Evolutionary conservation across 2,329 filamentous ascomycete species (phyloP).

Genomic region (Neodidymelliopsis sp.): DNA sequence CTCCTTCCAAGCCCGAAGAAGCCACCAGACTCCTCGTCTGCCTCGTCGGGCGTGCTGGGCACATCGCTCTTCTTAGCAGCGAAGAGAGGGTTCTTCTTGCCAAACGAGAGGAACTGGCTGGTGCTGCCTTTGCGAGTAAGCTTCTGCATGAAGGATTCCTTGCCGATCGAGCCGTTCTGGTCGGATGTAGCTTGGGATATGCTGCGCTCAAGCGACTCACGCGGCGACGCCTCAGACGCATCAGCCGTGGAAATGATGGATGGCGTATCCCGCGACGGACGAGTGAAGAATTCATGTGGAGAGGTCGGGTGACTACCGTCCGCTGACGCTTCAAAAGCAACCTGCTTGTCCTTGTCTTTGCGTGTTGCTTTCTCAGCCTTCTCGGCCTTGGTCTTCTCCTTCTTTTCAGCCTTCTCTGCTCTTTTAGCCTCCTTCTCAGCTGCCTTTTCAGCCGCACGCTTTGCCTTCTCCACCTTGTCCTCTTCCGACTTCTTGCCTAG

Average conservation of each 20-base stretch:
- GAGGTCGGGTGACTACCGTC: constrained; percentile 22
- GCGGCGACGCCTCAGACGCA: constrained; percentile 45
- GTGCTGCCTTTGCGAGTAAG: constrained; percentile 57
- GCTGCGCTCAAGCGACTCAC: constrained; percentile 51
- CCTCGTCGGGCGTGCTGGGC: constrained; percentile 48
- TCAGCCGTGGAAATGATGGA: constrained; percentile 53
- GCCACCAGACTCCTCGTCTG: constrained; percentile 46
- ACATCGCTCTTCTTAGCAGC: constrained; percentile 41
- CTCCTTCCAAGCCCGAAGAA: constrained; percentile 35
- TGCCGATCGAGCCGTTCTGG: constrained; percentile 45
- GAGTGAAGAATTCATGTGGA: constrained; percentile 41
- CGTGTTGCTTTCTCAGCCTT: constrained; percentile 43
- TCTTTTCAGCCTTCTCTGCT: constrained; percentile 45
- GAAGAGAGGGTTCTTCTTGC: constrained; percentile 48
- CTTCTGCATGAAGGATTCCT: constrained; percentile 59
- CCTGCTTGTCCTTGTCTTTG: constrained; percentile 45
- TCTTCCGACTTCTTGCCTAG: constrained; percentile 43
- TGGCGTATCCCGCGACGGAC: constrained; percentile 53
- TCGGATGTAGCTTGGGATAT: constrained; percentile 49
- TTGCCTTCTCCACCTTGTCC: constrained; percentile 44
- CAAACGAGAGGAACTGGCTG: constrained; percentile 54
- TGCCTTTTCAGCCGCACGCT: constrained; percentile 40
- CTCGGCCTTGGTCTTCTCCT: constrained; percentile 49
- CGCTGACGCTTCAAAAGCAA: constrained; percentile 33
- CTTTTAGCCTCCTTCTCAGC: constrained; percentile 49